A percentile compares a stretch with the other conserved stretches of the same genome.
phyloP scores from a whole-genome alignment of 2,329 filamentous ascomycete genomes.

The Talaromyces sp. region DNA sequence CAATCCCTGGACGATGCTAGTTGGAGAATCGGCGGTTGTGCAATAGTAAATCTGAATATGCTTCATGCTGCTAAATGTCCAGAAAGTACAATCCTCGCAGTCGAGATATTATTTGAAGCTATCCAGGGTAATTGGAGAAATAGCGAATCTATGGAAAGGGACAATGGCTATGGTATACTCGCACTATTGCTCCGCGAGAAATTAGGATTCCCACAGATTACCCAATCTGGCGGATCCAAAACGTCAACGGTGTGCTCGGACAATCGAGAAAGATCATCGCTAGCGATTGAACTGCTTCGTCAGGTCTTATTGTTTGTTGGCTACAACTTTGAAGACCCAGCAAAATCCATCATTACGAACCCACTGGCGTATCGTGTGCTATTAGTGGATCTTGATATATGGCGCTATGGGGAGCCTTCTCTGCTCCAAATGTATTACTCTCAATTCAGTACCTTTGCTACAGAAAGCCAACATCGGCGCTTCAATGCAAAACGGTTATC shows the following conservation, averaged over 20 bases:
- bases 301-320: conserved; percentile 83
- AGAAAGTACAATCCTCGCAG: conserved; percentile 70
- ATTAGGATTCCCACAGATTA: conserved; percentile 47
- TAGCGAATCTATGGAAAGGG: conserved; percentile 95
- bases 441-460: conserved; percentile 84
- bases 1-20: conserved; percentile 86
- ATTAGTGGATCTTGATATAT: conserved; percentile 88
- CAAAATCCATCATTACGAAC: conserved; percentile 92
- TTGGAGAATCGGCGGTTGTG: conserved; percentile 90
- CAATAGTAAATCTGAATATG: conserved; percentile 78
- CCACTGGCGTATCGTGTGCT: conserved; percentile 90
- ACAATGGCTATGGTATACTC: conserved; percentile 88
- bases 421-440: conserved; percentile 89
- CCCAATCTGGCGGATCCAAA: conserved; percentile 44
- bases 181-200: conserved; percentile 82
- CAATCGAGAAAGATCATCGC: conserved; percentile 50
- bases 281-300: conserved; percentile 65
- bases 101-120: conserved; percentile 80
- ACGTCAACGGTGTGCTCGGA: conserved; percentile 37
- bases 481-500: conserved; percentile 87
- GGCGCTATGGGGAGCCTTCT: conserved; percentile 73
- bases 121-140: conserved; percentile 94
- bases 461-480: conserved; percentile 85
- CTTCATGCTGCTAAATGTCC: conserved; percentile 72
- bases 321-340: conserved; percentile 74